Conservation (phyloP, 2,329 filamentous ascomycete genomes). For the Phoma herbarum region DNA sequence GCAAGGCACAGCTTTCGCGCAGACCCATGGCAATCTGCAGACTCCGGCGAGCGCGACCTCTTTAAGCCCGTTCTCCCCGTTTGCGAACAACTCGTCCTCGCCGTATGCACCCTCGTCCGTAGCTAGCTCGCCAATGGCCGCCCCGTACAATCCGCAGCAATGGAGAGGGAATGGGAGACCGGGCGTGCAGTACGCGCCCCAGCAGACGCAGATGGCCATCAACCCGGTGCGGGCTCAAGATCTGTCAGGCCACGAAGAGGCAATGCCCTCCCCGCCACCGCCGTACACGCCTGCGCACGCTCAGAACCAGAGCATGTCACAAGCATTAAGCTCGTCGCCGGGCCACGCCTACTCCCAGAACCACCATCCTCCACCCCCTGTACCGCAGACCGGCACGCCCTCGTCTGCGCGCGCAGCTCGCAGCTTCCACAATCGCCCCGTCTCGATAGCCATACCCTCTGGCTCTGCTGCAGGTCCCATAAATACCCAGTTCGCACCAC, state of each 20-base stretch:
- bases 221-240: slow-evolving; percentile 48
- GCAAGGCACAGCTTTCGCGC: slow-evolving; percentile 47
- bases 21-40: slow-evolving; percentile 47
- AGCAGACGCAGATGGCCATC: slow-evolving; percentile 45
- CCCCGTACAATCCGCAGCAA: slow-evolving; percentile 61
- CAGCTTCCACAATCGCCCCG: slow-evolving; percentile 42
- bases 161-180: slow-evolving; percentile 54
- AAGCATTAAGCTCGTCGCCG: slow-evolving; percentile 49
- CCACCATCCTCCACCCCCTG: slow-evolving; percentile 44
- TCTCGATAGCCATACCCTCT: slow-evolving; percentile 45
- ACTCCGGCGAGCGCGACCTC: slow-evolving; percentile 52
- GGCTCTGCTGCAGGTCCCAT: slow-evolving; percentile 47
- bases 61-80: slow-evolving; percentile 50
- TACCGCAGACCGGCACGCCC: slow-evolving; percentile 38
- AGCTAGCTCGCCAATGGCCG: slow-evolving; percentile 48
- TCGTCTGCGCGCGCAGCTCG: slow-evolving; percentile 43
- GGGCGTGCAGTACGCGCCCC: slow-evolving; percentile 49
- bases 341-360: slow-evolving; percentile 48
- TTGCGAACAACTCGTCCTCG: slow-evolving; percentile 42
- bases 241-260: slow-evolving; percentile 59
- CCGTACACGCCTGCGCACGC: slow-evolving; percentile 56
- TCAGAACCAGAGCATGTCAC: slow-evolving; percentile 50
- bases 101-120: slow-evolving; percentile 45
- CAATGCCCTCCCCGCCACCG: slow-evolving; percentile 60
- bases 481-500: slow-evolving; percentile 52